Evolutionary conservation across 345 rosid species (phyloP), one percentile per base, ranked within the genome.

Genomic region (Moricandia moricandioides): DNA sequence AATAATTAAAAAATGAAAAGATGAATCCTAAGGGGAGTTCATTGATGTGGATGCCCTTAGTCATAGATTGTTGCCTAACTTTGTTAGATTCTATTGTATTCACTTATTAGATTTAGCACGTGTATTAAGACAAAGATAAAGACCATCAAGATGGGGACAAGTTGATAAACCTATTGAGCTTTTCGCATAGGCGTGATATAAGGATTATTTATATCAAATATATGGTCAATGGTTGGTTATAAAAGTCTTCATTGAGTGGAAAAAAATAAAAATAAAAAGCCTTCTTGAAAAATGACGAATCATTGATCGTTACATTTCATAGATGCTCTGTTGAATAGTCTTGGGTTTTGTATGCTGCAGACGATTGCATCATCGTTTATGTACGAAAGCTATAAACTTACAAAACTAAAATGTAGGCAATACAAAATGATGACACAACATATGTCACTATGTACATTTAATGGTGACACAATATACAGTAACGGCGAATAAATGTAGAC

Each of bases 31-130:
- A n/a, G n/a, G n/a, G n/a, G n/a, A n/a, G n/a, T n/a, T n/a, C n/a
- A n/a, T n/a, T n/a, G n/a, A n/a, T n/a, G n/a, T n/a, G n/a, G n/a
- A n/a, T n/a, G n/a, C n/a, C n/a, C n/a, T 26, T 5, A 57, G 66
- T 45, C 72, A 45, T 58, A 67, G 51, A 67, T 33, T n/a, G 27
- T 59, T 37, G 67, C 78, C 78, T 74, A 67, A 67, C 67, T 74
- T 67, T 57, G 58, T 31, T 40, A 55, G 59, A 73, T 65, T 73
- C 64, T 73, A 8, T 73, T 73, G 71, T 73, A 58, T 58, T 74
- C 56, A 45, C 37, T 6, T 74, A 21, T 61, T 18, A 64, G 70
- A 55, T 39, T 39, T 57, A 29, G 61, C 69, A 62, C 49, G 68
- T 71, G 69, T 52, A 35, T 51, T 34, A 6, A 51, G 61, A 21